Evolutionary conservation across 331 rosid genomes (phyloP).

Genomic region (Spiraea crenata): DNA sequence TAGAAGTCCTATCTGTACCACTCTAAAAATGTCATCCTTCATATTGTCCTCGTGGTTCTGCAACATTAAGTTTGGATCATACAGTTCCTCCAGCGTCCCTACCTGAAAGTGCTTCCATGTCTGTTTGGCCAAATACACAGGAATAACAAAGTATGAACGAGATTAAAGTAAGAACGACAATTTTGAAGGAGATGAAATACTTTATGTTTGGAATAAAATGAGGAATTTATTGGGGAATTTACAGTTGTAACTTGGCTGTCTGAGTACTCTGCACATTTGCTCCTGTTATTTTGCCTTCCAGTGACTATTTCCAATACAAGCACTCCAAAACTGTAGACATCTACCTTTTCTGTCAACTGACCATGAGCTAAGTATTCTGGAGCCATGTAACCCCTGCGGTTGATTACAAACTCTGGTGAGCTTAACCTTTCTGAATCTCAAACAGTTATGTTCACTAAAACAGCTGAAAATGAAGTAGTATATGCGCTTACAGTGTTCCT

Average conservation of each 20-base stretch:
- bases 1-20: slow-evolving; percentile 72
- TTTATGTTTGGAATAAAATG: slow-evolving; percentile 9
- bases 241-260: slow-evolving; percentile 69
- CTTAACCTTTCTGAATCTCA: not conserved
- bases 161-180: not conserved
- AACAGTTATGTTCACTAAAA: not conserved
- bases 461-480: not conserved
- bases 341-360: slow-evolving; percentile 82
- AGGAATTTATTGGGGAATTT: slow-evolving; percentile 29
- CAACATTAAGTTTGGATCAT: slow-evolving; percentile 67
- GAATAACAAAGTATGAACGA: not conserved
- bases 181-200: not conserved
- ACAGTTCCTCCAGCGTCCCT: slow-evolving; percentile 49
- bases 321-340: slow-evolving; percentile 80
- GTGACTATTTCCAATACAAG: slow-evolving; percentile 67
- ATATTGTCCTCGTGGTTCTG: slow-evolving; percentile 35
- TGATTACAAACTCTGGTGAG: slow-evolving; percentile 1
- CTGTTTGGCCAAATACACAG: slow-evolving; percentile 38
- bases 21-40: slow-evolving; percentile 55
- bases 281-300: slow-evolving; percentile 67
- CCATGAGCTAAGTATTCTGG: slow-evolving; percentile 97
- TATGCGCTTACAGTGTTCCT: slow-evolving; percentile 64
- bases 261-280: slow-evolving; percentile 59
- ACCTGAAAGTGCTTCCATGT: slow-evolving; percentile 80
- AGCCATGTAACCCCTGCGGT: slow-evolving; percentile 85